Conservation (phyloP, 306 rosid species). For the Ochetophila trinervis region DNA sequence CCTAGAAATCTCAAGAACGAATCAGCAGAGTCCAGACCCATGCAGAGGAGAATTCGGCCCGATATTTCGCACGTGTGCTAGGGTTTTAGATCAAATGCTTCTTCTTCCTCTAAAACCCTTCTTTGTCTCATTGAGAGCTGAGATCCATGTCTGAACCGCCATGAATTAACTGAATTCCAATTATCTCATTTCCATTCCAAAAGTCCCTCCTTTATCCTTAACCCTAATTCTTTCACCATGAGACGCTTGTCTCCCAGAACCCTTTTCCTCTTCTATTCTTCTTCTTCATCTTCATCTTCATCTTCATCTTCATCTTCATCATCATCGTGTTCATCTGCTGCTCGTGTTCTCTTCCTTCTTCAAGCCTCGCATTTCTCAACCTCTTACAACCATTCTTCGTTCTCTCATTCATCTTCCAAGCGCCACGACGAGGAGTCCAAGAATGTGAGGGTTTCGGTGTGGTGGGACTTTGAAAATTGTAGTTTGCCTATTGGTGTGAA, state of each 20-base stretch:
- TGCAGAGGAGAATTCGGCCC: too few relatives aligned
- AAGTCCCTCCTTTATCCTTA: background rate
- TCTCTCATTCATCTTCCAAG: constrained; percentile 18
- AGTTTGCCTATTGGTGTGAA: constrained; percentile 41
- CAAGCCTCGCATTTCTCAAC: constrained; percentile 32
- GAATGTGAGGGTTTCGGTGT: constrained; percentile 69
- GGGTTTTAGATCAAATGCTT: too few relatives aligned
- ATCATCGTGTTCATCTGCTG: constrained; percentile 8
- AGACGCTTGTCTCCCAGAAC: constrained; percentile 18
- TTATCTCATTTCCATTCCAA: constrained; percentile 6
- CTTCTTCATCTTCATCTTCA: constrained; percentile 1
- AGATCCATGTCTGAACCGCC: background rate
- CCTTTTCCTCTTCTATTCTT: constrained; percentile 13
- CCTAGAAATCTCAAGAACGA: too few relatives aligned
- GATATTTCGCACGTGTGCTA: too few relatives aligned
- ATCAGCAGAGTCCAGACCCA: too few relatives aligned
- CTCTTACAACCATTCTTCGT: constrained; percentile 15
- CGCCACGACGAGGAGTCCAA: constrained; percentile 57
- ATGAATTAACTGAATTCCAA: constrained; percentile 11
- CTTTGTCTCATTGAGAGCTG: too few relatives aligned
- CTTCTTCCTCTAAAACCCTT: too few relatives aligned
- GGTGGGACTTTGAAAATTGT: constrained; percentile 98
- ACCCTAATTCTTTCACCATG: constrained; percentile 12
- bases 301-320: background rate
- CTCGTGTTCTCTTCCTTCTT: constrained; percentile 22